These are phyloP conservation scores for Fusarium cyanostomum DNA, from an alignment of 2,329 filamentous ascomycete species.

Conservation along the genomic window DNA sequence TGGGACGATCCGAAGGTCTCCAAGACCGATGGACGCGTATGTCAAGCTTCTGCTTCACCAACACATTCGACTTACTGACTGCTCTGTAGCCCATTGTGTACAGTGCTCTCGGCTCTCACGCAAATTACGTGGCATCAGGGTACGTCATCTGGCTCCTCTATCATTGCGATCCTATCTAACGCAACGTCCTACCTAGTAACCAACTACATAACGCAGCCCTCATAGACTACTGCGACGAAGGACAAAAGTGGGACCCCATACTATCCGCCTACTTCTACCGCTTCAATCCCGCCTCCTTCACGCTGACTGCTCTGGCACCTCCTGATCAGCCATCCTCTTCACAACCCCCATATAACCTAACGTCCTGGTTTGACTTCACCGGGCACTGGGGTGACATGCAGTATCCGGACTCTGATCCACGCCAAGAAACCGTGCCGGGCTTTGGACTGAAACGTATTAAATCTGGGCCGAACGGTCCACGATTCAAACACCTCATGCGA, in stretches of 20 bases:
- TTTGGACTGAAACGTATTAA: conserved; percentile 48
- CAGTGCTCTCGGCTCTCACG: conserved; percentile 49
- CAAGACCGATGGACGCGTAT: conserved; percentile 42
- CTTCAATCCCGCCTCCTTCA: conserved; percentile 41
- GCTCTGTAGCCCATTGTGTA: conserved; percentile 46
- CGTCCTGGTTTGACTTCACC: conserved; percentile 48
- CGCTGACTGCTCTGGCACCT: conserved; percentile 30
- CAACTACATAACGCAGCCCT: conserved; percentile 48
- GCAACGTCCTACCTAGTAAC: conserved; percentile 23
- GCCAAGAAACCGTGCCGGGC: conserved; percentile 43
- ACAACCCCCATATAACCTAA: conserved; percentile 38
- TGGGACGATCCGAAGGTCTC: conserved; percentile 44
- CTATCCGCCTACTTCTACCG: conserved; percentile 50
- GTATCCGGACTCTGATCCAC: conserved; percentile 46
- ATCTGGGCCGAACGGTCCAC: conserved; percentile 47
- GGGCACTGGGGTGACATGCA: conserved; percentile 48
- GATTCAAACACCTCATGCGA: conserved; percentile 46
- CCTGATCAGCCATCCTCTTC: conserved; percentile 16
- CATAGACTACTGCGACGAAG: conserved; percentile 48
- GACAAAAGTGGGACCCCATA: conserved; percentile 48
- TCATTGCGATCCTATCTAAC: background rate
- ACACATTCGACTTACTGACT: background rate
- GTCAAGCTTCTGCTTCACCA: background rate
- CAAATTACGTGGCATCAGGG: conserved; percentile 47
- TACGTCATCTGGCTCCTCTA: conserved; percentile 6